phyloP scores from a whole-genome alignment of 1,139 yeast species.

The Zygotorulaspora mrakii region DNA sequence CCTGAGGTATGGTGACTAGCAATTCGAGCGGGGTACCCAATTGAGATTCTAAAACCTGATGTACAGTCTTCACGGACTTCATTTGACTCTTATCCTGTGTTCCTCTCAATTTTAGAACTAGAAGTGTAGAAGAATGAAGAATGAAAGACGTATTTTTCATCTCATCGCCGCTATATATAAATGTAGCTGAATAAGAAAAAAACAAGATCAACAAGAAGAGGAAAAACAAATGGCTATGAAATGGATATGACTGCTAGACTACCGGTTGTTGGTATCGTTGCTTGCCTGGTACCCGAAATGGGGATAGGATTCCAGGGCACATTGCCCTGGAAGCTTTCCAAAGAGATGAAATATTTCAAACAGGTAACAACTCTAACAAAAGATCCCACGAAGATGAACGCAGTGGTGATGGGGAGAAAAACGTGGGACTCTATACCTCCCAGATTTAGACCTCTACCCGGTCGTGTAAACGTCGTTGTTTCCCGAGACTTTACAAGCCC shows the following conservation, averaged over 20 bases:
- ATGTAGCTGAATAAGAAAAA: not conserved
- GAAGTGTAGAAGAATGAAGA: no score
- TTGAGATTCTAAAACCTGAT: conserved; percentile 14
- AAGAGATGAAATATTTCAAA: conserved; percentile 83
- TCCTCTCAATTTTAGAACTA: no score
- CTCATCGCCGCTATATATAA: conserved; percentile 1
- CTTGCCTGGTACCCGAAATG: conserved; percentile 71
- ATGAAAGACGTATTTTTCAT: no score
- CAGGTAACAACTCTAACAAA: conserved; percentile 55
- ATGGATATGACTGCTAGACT: no score
- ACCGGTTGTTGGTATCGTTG: conserved; percentile 66
- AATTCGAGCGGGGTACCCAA: conserved; percentile 17
- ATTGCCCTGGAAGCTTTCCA: conserved; percentile 82
- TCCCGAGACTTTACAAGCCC: conserved; percentile 46
- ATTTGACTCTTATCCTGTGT: no score
- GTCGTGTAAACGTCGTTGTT: conserved; percentile 69
- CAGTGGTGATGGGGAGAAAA: conserved; percentile 92
- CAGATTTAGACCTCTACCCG: conserved; percentile 77
- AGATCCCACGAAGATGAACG: conserved; percentile 48
- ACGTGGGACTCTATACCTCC: conserved; percentile 94
- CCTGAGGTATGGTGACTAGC: conserved; percentile 20
- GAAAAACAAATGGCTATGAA: conserved; percentile 3
- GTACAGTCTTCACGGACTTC: conserved; percentile 18
- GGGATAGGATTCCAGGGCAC: conserved; percentile 84
- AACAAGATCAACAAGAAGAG: not conserved